Percentiles rank a stretch among this genome's conserved stretches.
Conservation (phyloP, 805 yeast genomes). For the Monosporozyma unispora region DNA sequence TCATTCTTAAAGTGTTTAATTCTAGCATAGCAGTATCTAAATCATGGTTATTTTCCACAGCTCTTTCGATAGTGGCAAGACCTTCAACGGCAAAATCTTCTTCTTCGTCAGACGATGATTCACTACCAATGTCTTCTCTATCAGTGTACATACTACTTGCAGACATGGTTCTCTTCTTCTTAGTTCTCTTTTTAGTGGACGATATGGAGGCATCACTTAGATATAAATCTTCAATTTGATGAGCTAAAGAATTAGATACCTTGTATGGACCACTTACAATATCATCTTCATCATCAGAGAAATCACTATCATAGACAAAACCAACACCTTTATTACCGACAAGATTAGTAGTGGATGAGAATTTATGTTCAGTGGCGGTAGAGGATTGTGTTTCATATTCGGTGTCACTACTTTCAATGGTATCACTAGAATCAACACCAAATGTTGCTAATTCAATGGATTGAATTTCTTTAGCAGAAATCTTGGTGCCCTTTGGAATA, state of each 20-base stretch:
- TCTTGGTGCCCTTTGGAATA: constrained; percentile 43
- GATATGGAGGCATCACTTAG: constrained; percentile 52
- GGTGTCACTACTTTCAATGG: constrained; percentile 23
- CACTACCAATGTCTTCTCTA: constrained; percentile 25
- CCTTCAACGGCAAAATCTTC: constrained; percentile 86
- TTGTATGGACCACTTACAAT: constrained; percentile 17
- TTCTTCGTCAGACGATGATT: constrained; percentile 35
- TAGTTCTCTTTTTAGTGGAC: constrained; percentile 38
- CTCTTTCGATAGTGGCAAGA: constrained; percentile 85
- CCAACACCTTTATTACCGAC: constrained; percentile 34
- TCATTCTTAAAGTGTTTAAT: constrained; percentile 91
- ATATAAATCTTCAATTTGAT: constrained; percentile 40
- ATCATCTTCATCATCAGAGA: constrained; percentile 29
- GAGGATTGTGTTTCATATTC: constrained; percentile 7
- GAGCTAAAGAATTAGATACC: constrained; percentile 32
- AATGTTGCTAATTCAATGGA: constrained; percentile 24
- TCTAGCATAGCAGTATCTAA: constrained; percentile 88
- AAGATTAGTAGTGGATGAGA: constrained; percentile 12
- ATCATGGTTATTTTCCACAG: constrained; percentile 86
- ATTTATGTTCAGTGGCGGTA: constrained; percentile 3
- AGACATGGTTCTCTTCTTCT: constrained; percentile 38
- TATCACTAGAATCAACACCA: constrained; percentile 17
- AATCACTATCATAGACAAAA: constrained; percentile 31
- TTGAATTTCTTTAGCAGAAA: constrained; percentile 41
- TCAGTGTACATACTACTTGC: constrained; percentile 39